Percentiles rank a stretch among this genome's conserved stretches.
Conservation (phyloP, 306 rosid species). For the Argentina anserina region DNA sequence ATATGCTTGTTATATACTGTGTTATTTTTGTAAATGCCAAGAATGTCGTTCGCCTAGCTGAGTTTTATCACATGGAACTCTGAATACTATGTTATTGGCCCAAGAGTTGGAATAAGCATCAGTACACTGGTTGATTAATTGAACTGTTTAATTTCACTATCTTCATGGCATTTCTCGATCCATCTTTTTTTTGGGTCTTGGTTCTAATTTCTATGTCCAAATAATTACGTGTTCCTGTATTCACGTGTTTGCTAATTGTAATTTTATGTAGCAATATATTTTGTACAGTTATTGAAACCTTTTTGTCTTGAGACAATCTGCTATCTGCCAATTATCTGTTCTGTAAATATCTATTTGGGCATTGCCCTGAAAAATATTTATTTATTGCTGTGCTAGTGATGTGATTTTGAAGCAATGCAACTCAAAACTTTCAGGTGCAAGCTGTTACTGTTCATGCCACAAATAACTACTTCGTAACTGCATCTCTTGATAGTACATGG, state of each 20-base stretch:
- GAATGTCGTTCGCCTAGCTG: not conserved
- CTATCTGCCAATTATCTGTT: not conserved
- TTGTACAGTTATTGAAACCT: not conserved
- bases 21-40: not conserved
- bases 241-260: not conserved
- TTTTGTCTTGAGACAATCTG: not conserved
- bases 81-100: not conserved
- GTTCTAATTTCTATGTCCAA: not conserved
- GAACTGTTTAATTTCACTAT: not conserved
- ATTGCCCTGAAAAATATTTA: not conserved
- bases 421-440: constrained; percentile 67
- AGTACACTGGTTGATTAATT: not conserved
- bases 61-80: not conserved
- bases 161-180: not conserved
- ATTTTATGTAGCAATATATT: not conserved
- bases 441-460: constrained; percentile 99
- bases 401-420: not conserved
- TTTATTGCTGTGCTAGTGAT: not conserved
- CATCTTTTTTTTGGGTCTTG: not conserved
- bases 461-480: constrained; percentile 83
- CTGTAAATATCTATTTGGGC: not conserved
- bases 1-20: not conserved
- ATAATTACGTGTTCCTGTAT: not conserved
- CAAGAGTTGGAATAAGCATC: no score
- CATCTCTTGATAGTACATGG: constrained; percentile 95